Evolutionary conservation across 208 protist species (phyloP), one percentile per base, ranked within the genome.

Genomic region (Endotrypanum monterogeii): DNA sequence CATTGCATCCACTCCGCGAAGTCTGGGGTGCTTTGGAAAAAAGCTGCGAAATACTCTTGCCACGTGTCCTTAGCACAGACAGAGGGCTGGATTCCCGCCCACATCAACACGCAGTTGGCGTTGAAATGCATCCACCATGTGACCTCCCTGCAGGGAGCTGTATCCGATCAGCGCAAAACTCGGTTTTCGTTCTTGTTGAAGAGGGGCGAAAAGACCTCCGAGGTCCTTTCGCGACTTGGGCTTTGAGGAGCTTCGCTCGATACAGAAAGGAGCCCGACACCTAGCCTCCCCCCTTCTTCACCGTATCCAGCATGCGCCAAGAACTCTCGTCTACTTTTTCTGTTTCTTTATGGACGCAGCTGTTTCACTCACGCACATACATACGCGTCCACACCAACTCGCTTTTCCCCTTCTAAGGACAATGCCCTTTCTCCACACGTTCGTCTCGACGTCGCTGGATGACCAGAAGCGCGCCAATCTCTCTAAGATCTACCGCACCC

Each of bases 401-500:
- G 39, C 25, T 28, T 51, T 48, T 66, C 39, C 25, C 57, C 44
- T 52, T 20, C 18, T 37, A 4, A 35, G 39, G 55, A 23, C 55
- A 30, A 83, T 86, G 82, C 82, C 82, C 16, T 80, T 78, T 60
- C 35, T 86, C 44, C 71, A 78, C 41, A 76, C 74, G 56, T 78
- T 44, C 25, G 56, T 83, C 37, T 81, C 75, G 67, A 78, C 62
- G 18, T 55, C 79, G 52, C 74, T 86, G 54, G 68, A 78, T 52
- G 74, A 65, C 35, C 32, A 71, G 28, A 70, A 79, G 74, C 73
- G 78, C 56, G 51, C 73, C 8, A 71, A 50, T 12, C 58, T 86
- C 30, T 72, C 66, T n/a, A 65, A 23, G 1, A 74, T 56, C 16
- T 78, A 71, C 74, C 63, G 74, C 41, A 61, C 60, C 8, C 39